Base-by-base conservation (phyloP, 208 protist species). In the Trypanosoma congolense region DNA sequence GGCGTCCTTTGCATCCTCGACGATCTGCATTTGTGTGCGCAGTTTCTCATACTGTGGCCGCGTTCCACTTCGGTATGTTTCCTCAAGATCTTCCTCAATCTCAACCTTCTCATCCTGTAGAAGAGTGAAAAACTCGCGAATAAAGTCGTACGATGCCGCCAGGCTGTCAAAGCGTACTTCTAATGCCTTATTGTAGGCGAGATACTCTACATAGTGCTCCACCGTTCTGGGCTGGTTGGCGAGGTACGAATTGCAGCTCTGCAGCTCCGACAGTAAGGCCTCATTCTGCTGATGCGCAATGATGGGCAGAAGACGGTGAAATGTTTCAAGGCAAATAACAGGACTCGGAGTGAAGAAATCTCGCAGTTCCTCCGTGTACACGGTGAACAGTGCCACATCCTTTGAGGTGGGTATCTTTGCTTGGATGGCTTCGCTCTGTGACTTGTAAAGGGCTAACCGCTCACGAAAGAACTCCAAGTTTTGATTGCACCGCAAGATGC, bases 41-140 rank as follows among this genome's bases (percentile, higher is more conserved):
- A 96, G 69, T 71, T 95, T 96, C 46, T 94, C 84, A 55, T 96
- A 95, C 74, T 95, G 86, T 18, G 90, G 90, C 1, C 87, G 80
- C 3, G 88, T 97, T 35, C 87, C 88, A 66, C 82, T 95, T 66
- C 83, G 77, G 72, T 87, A 97, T 30, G 79, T 95, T 59, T 97
- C 90, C 54, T 96, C 80, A 35, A 93, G 72, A 10, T 91, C 79
- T 54, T 96, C 90, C 29, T 61, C 62, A 44, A 97, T 72, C 5
- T 80, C 69, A 31, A 94, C 81, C 65, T 94, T 93, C 64, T 95
- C 90, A 41, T 92, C 84, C 48, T 87, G 70, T 56, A 97, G 60
- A 12, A 96, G 74, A 26, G 66, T 66, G 48, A 96, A 96, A 6
- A 97, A 67, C 24, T 97, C 90, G 38, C 78, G 76, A 26, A 96